Evolutionary conservation across 805 yeast species (phyloP), one percentile per base, ranked within the genome.

Genomic region (Priceomyces castillae): DNA sequence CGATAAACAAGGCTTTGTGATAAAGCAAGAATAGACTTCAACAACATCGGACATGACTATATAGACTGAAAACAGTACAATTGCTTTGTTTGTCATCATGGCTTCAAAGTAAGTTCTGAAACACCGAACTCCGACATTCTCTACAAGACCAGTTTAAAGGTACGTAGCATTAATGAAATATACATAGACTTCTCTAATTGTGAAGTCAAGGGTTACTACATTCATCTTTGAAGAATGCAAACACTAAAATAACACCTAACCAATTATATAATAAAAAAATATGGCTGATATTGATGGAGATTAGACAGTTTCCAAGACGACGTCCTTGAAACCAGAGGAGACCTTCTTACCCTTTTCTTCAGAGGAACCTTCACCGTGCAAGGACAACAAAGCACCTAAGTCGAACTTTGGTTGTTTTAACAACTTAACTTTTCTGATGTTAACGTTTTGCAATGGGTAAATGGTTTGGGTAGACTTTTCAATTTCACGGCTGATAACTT

Each of bases 361-460:
- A 57, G 89, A 71, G 58, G 82, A 76, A 59, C 76, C 80, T 80
- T 90, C 97, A 74, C 97, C 97, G 81, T 90, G 97, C 67, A 90
- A 84, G 66, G 96, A 83, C 71, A 90, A 78, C 69, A 90, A 82
- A 67, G 92, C 76, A 75, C 96, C 96, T 68, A 90, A 82, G 75
- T 90, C 97, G 80, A 89, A 87, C 80, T 89, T 89, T 72, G 97
- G 97, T 77, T 84, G 94, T 79, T 90, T 90, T 77, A 90, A 86
- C 71, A 90, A 81, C 82, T 90, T 90, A 65, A 90, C 96, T 80
- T 90, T 90, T 82, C 96, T 89, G 74, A 90, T 86, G 84, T 87
- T 90, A 65, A 89, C 94, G 80, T 90, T 88, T 80, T 90, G 96
- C 71, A 90, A 83, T 65, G 97, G 97, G 84, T 78, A 88, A 78